Evolutionary conservation across 1,284 basidiomycete genomes (phyloP).

Genomic region (Rhizoctonia solani): DNA sequence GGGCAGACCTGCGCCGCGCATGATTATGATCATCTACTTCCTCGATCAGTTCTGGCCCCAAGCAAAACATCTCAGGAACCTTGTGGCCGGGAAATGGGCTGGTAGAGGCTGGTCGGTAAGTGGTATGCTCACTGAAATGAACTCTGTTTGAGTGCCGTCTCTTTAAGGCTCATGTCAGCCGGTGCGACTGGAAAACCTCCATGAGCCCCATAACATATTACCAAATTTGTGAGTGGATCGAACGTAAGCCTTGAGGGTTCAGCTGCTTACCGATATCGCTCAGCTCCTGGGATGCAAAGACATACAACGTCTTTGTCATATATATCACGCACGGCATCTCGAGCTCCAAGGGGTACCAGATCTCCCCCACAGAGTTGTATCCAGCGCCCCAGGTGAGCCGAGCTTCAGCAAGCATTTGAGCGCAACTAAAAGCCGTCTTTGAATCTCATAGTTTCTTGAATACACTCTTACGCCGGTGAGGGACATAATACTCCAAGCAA

Average conservation of each 20-base stretch:
- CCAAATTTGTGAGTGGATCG: background rate
- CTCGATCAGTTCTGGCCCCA: constrained; percentile 28
- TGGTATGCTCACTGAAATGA: background rate
- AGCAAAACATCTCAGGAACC: background rate
- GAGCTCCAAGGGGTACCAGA: background rate
- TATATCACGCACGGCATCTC: constrained; percentile 24
- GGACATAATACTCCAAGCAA: background rate
- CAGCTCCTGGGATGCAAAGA: background rate
- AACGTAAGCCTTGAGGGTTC: background rate
- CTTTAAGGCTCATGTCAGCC: background rate
- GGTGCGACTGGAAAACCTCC: background rate
- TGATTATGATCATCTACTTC: constrained; percentile 19
- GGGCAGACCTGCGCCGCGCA: background rate
- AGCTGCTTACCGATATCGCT: background rate
- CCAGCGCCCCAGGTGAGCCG: background rate
- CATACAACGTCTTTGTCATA: background rate
- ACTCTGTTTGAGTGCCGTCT: background rate
- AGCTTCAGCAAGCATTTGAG: background rate
- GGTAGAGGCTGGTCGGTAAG: constrained; percentile 12
- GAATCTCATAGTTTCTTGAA: background rate
- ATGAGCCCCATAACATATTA: too few species aligned
- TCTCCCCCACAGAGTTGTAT: background rate
- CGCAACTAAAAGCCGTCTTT: background rate
- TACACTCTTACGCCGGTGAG: background rate
- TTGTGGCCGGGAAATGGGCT: background rate